Evolutionary conservation across 768 basidiomycete genomes (phyloP), one percentile per base, ranked within the genome.

Genomic region (Mrakia hoshinonis): DNA sequence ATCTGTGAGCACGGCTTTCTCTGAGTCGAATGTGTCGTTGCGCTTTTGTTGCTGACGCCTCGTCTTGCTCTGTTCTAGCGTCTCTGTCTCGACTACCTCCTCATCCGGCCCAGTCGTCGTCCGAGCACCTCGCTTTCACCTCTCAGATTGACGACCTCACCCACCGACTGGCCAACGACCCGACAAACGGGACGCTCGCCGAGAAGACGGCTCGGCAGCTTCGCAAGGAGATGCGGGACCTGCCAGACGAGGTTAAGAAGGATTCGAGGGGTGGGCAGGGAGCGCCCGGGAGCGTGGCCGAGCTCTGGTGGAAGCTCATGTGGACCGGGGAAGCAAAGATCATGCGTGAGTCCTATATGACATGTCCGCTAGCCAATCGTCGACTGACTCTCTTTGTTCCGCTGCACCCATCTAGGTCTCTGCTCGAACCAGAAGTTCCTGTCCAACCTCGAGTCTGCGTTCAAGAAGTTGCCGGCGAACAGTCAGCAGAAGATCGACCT

Each of bases 301-400:
- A 54, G 38, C 61, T 70, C 26, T 70, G 69, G 69, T 70, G 69
- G 69, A 61, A 61, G 52, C 36, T 70, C 29, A 64, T 70, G 69
- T 62, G 64, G 49, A 46, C 52, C 22, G 51, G 46, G 26, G 69
- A 70, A 20, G 62, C 54, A 38, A 54, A 24, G 36, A 54, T 70
- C 3, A 24, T 66, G 24, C 31, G 69, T 70, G 43, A 43, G 69
- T 64, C 34, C 29, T 48, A 22, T 29, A 22, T 9, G 29, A 6
- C 10, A 31, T 24, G 12, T 38, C n/a, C 38, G 26, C 1, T 12
- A 20, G 15, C 5, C 18, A 1, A 43, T 26, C 18, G 4, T 3
- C 12, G 20, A 24, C 63, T 65, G 39, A 36, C 31, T 11, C 0
- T 11, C 2, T 24, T 7, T 9, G 36, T 36, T 49, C 39, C 12